These are phyloP conservation scores for Dactylellina leptospora DNA, from an alignment of 2,329 filamentous ascomycete species.

Conservation along the genomic window DNA sequence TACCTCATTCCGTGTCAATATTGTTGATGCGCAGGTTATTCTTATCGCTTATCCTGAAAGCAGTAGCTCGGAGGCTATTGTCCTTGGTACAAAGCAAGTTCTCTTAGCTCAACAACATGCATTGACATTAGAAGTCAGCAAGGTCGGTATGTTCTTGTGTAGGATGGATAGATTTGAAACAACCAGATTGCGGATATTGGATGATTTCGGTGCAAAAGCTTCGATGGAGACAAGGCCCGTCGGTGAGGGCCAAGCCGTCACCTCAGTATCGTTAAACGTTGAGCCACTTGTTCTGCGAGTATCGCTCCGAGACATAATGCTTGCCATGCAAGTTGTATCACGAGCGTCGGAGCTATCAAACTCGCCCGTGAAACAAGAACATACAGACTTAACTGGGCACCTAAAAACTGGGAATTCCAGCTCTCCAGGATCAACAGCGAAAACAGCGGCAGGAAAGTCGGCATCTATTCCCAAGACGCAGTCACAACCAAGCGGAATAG, in stretches of 20 bases:
- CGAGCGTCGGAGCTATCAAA: conserved; percentile 85
- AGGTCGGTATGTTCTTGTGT: conserved; percentile 97
- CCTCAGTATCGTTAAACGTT: conserved; percentile 83
- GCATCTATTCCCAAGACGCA: conserved; percentile 61
- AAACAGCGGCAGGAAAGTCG: conserved; percentile 53
- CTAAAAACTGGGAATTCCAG: conserved; percentile 58
- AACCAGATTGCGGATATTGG: conserved; percentile 86
- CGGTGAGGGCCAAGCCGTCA: conserved; percentile 69
- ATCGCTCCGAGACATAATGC: conserved; percentile 90
- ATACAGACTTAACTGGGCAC: conserved; percentile 65
- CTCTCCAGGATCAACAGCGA: conserved; percentile 42
- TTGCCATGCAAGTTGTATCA: conserved; percentile 90
- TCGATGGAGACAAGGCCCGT: conserved; percentile 79
- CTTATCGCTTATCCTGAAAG: conserved; percentile 93
- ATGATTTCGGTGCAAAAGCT: conserved; percentile 92
- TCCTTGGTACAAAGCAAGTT: conserved; percentile 91
- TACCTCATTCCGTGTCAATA: conserved; percentile 87
- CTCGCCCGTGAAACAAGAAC: conserved; percentile 60
- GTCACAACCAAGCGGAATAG: conserved; percentile 60
- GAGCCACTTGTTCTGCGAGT: conserved; percentile 90
- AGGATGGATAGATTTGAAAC: conserved; percentile 98
- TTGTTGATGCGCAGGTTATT: conserved; percentile 96
- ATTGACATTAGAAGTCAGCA: conserved; percentile 88
- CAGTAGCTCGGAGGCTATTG: conserved; percentile 91
- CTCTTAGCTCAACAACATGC: conserved; percentile 93